These are phyloP conservation scores for Phytopythium delawarense DNA, from an alignment of 352 stramenopile genomes.

Conservation along the genomic window DNA sequence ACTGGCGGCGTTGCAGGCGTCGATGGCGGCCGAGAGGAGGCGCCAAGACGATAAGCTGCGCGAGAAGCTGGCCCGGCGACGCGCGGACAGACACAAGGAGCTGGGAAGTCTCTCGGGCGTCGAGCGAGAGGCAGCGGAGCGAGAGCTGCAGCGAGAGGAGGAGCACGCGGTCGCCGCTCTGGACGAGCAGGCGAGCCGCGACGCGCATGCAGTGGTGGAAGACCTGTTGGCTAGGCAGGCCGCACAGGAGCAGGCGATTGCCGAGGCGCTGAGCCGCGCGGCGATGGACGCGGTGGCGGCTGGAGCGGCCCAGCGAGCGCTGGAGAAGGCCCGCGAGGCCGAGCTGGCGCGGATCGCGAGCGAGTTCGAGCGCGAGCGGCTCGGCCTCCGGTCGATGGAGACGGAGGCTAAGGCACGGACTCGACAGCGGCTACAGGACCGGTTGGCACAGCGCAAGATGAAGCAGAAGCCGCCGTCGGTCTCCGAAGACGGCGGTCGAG, in stretches of 20 bases:
- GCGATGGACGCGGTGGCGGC: slow-evolving; percentile 18
- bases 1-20: slow-evolving; percentile 21
- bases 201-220: slow-evolving; percentile 4
- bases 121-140: slow-evolving; percentile 10
- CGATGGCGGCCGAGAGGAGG: slow-evolving; percentile 26
- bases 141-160: slow-evolving; percentile 10
- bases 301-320: slow-evolving; percentile 21
- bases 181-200: slow-evolving; percentile 10
- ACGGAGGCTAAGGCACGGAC: slow-evolving; percentile 3
- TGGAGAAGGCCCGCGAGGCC: slow-evolving; percentile 20
- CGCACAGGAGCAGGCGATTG: background rate
- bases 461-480: slow-evolving; percentile 8
- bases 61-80: slow-evolving; percentile 41
- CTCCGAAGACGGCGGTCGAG: background rate
- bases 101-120: slow-evolving; percentile 38
- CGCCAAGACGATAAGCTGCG: slow-evolving; percentile 39
- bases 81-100: slow-evolving; percentile 30
- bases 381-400: background rate
- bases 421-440: slow-evolving; percentile 18
- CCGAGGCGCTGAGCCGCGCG: slow-evolving; percentile 8
- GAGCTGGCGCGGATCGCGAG: slow-evolving; percentile 26
- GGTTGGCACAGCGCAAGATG: slow-evolving; percentile 23
- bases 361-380: slow-evolving; percentile 17
- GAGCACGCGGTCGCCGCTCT: slow-evolving; percentile 3
- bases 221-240: background rate